These are phyloP conservation scores for Ulota crispa DNA, from an alignment of 225 moss, liverwort and hornwort species.

Conservation along the genomic window DNA sequence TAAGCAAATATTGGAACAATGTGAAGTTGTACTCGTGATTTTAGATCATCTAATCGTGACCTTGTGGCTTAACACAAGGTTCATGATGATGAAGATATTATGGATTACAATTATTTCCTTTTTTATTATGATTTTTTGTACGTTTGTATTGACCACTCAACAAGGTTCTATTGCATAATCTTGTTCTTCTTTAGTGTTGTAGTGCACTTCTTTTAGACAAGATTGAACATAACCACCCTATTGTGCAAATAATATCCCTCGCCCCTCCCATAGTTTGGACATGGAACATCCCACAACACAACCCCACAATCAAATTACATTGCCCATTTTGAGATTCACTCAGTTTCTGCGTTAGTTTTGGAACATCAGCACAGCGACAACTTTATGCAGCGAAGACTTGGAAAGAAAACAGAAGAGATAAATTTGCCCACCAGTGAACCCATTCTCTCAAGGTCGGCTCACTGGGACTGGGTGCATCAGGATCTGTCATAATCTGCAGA, in stretches of 20 bases:
- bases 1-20: neutral
- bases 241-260: neutral
- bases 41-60: neutral
- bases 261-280: neutral
- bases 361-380: neutral
- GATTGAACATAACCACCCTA: neutral
- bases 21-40: neutral
- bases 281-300: neutral
- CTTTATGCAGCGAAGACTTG: neutral
- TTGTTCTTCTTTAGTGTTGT: neutral
- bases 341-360: neutral
- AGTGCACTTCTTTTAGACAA: neutral
- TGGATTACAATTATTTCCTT: neutral
- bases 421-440: conserved; percentile 74
- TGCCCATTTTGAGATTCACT: neutral
- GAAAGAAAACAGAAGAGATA: neutral
- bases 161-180: neutral
- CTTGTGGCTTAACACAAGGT: neutral
- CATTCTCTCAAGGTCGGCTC: conserved; percentile 82
- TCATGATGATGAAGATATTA: neutral
- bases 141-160: neutral
- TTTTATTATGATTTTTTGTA: too few species aligned
- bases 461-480: conserved; percentile 96
- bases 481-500: conserved; percentile 90
- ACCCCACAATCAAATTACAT: neutral